Evolutionary conservation across 495 filamentous ascomycete genomes (phyloP), one percentile per base, ranked within the genome.

Genomic region (Penicillium daleae): DNA sequence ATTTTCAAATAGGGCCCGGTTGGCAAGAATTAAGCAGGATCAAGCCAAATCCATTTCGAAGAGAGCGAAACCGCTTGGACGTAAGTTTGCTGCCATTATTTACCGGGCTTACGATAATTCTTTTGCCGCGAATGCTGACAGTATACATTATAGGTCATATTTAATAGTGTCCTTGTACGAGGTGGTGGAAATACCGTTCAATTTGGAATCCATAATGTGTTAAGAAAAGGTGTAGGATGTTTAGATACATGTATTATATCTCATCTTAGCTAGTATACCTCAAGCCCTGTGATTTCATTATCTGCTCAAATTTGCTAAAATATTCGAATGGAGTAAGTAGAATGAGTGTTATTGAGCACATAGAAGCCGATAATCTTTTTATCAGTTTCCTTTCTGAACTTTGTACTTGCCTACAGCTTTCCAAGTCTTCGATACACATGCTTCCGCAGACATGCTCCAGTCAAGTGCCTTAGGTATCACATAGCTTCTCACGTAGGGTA

Each of bases 21-120:
- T 80, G 9, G 88, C 88, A 22, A 87, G 84, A 77, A 85, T 89
- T 49, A 90, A 90, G 81, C 83, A 87, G 67, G 78, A 81, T 60
- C 83, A 90, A 64, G 87, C 86, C 0, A 83, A 78, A 59, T 78
- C 80, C 60, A 83, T 90, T 24, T 83, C 82, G 31, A 89, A 89
- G 83, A 74, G 86, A 27, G 87, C 83, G n/a, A 83, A 86, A 77
- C 78, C 82, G 17, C 82, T 90, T 65, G 87, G 87, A 29, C 83
- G 88, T 88, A 80, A 70, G 86, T 80, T 35, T 29, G 17, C 3
- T n/a, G n/a, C n/a, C n/a, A n/a, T n/a, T n/a, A n/a, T n/a, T n/a
- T n/a, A n/a, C n/a, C n/a, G n/a, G n/a, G n/a, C n/a, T n/a, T n/a
- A n/a, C n/a, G n/a, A n/a, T n/a, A n/a, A n/a, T n/a, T n/a, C 6